Base-by-base conservation (phyloP, 306 rosid species). In the Castanea sativa region DNA sequence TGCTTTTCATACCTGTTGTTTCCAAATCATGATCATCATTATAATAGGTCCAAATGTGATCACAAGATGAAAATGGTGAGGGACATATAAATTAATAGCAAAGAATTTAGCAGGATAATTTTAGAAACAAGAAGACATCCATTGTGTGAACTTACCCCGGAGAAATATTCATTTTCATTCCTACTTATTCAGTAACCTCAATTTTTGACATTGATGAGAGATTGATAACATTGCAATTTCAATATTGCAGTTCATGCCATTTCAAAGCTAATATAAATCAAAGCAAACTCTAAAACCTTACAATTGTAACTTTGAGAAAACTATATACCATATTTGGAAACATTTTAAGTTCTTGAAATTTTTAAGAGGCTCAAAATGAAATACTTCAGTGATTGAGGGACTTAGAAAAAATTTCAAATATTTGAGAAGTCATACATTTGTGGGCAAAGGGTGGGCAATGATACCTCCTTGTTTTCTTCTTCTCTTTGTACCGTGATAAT, bases 381-480 rank as follows among this genome's bases (percentile, higher is more conserved):
- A 41, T 11, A 41, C 45, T 41, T 41, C 45, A 41, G 45, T 41
- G 45, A 41, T 8, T 2, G 12, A 41, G 2, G 11, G 12, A 41
- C 45, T 41, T 8, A 3, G 1, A 41, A 59, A 20, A 58, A 58
- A 20, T 8, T 27, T 23, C 65, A 59, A 59, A 23, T 59, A 59
- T 23, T 59, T 23, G 65, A 59, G 27, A 27, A 16, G 4, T 35
- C 57, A 41, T 68, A 67, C 45, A 41, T 59, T 45, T 65, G 76
- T 68, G 18, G 58, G 73, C 5, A 81, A 81, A 38, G 73, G 25
- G 73, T 69, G 53, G 1, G 30, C 12, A 7, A 74, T 16, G 15
- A 69, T 89, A 94, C 98, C 98, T 94, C 83, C 98, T 90, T 33
- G 96, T 86, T 88, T 87, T 92, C 88, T 85, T 94, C 89, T 94